A percentile compares a stretch with the other conserved stretches of the same genome.
These are phyloP conservation scores for Parachaetomium inaequale DNA, from an alignment of 495 filamentous ascomycete genomes.

Conservation along the genomic window DNA sequence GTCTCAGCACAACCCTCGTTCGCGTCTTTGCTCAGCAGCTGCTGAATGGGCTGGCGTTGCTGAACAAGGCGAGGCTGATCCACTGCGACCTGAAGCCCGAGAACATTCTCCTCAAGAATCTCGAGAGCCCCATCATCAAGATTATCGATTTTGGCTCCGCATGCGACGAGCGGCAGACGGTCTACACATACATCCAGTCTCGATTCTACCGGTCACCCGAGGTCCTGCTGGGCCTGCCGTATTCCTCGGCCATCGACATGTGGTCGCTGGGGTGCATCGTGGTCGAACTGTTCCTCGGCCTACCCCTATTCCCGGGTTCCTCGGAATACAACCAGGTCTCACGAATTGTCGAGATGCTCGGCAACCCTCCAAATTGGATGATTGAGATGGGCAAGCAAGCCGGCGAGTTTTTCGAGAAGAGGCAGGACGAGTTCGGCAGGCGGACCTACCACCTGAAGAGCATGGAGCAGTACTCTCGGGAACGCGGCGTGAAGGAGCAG, in stretches of 20 bases:
- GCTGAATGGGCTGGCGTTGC: conserved; percentile 81
- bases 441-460: conserved; percentile 89
- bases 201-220: conserved; percentile 97
- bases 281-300: conserved; percentile 92
- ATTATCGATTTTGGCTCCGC: conserved; percentile 99
- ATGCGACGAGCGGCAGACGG: conserved; percentile 96
- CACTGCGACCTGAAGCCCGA: conserved; percentile 99
- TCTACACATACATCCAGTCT: conserved; percentile 99
- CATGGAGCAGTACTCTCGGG: conserved; percentile 94
- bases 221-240: conserved; percentile 88
- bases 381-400: conserved; percentile 98
- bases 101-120: conserved; percentile 96
- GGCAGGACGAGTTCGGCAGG: conserved; percentile 82
- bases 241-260: conserved; percentile 99
- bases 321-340: conserved; percentile 99
- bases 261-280: conserved; percentile 99
- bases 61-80: conserved; percentile 96
- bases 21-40: conserved; percentile 98
- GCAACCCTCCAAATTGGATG: conserved; percentile 97
- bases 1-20: conserved; percentile 94
- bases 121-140: conserved; percentile 99
- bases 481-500: conserved; percentile 94
- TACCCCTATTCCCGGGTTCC: conserved; percentile 94
- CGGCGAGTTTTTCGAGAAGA: conserved; percentile 96
- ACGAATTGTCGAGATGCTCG: conserved; percentile 97